Evolutionary conservation across 257 asterid species (phyloP), one percentile per base, ranked within the genome.

Genomic region (Ilex aquifolium): DNA sequence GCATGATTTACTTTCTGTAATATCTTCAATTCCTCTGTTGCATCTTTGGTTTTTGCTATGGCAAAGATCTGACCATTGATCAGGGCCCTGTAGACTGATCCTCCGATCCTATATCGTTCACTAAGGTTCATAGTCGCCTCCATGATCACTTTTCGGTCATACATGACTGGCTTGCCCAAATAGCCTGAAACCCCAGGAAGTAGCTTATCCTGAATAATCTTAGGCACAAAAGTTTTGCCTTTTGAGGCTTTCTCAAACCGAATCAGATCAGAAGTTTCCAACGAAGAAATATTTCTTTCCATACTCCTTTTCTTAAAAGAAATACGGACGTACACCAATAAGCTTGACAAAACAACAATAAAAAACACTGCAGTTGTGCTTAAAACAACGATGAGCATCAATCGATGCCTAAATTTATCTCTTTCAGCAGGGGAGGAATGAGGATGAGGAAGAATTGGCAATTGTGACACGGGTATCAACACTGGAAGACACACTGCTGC

Each of bases 141-240:
- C 86, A 80, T 82, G 27, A 90, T 81, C 69, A 73, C 75, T 13
- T 81, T 52, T 5, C 72, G 62, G 52, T 86, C 93, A 56, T 82
- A 89, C 64, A 76, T 74, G 59, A 71, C 68, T 13, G 83, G 76
- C 74, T 80, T 89, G 9, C 86, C 84, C 31, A 89, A 89, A 68
- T 83, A 83, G 64, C 90, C 90, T 0, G 95, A 90, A 32, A 90
- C 68, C 44, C 94, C 94, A 0, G 89, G 88, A 67, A 87, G 88
- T 60, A 90, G 78, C 88, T 83, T 87, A 57, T 78, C 89, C 57
- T 80, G 87, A 66, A 50, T 63, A 21, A 32, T 44, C 72, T 78
- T 88, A 0, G 57, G 69, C 15, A 54, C 70, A 21, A 58, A 44
- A n/a, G 55, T 58, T 62, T 62, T 72, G 7, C 60, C 70, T 57